Percentiles rank a stretch among this genome's conserved stretches.
These are phyloP conservation scores for Ophiostoma australiae DNA, from an alignment of 2,329 filamentous ascomycete species.

Conservation along the genomic window DNA sequence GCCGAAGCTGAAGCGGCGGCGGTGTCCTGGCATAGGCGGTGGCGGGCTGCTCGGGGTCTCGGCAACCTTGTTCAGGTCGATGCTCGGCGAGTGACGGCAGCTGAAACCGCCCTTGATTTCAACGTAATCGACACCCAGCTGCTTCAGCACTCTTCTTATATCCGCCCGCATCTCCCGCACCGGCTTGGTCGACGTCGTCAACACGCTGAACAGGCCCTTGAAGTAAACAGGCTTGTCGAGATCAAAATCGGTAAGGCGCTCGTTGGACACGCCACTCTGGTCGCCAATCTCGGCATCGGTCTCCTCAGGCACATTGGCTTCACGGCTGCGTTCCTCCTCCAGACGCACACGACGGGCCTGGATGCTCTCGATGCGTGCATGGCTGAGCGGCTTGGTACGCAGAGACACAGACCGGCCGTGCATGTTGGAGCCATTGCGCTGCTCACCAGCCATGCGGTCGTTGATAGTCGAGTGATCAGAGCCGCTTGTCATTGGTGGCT, in stretches of 20 bases:
- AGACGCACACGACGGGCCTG: slow-evolving; percentile 74
- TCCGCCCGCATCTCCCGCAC: slow-evolving; percentile 80
- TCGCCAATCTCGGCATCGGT: slow-evolving; percentile 73
- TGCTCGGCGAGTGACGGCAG: slow-evolving; percentile 83
- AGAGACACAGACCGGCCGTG: slow-evolving; percentile 55
- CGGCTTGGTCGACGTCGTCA: slow-evolving; percentile 89
- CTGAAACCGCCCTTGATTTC: slow-evolving; percentile 93
- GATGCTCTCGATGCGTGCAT: slow-evolving; percentile 85
- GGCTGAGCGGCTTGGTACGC: slow-evolving; percentile 81
- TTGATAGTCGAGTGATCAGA: slow-evolving; percentile 64
- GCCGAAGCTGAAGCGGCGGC: slow-evolving; percentile 78
- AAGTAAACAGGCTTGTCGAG: slow-evolving; percentile 90
- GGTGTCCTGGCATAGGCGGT: slow-evolving; percentile 52
- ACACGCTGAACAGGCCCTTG: slow-evolving; percentile 95
- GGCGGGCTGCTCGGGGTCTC: slow-evolving; percentile 59
- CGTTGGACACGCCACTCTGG: slow-evolving; percentile 55
- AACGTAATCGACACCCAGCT: slow-evolving; percentile 82
- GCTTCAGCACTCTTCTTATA: slow-evolving; percentile 81
- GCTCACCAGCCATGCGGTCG: slow-evolving; percentile 49
- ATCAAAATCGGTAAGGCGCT: slow-evolving; percentile 63
- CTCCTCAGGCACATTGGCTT: slow-evolving; percentile 82
- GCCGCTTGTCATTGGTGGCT: slow-evolving; percentile 69
- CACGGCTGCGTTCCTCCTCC: slow-evolving; percentile 45
- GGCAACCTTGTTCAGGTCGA: slow-evolving; percentile 71
- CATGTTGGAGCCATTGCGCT: slow-evolving; percentile 35